Evolutionary conservation across 2,329 filamentous ascomycete genomes (phyloP).

Genomic region (Thermoascus crustaceus): DNA sequence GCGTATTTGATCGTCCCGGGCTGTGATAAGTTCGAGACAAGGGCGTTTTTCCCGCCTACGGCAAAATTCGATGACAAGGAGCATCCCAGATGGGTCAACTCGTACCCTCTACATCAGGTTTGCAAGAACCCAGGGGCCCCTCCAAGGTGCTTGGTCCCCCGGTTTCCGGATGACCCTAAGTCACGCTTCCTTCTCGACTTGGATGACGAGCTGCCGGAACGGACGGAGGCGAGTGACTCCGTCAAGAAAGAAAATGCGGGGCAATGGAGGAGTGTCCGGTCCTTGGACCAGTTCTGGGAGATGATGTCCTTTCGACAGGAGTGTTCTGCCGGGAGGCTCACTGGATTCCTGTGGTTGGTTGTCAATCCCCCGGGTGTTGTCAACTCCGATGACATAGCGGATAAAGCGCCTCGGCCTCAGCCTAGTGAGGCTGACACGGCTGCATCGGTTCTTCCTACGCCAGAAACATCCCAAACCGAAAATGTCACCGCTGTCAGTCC

Average conservation of each 20-base stretch:
- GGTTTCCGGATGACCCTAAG: slow-evolving; percentile 93
- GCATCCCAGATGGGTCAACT: slow-evolving; percentile 44
- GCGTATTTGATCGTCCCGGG: slow-evolving; percentile 85
- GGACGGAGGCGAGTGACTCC: slow-evolving; percentile 18
- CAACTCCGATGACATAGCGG: slow-evolving; percentile 25
- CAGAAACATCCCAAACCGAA: neutral
- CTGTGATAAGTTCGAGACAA: slow-evolving; percentile 70
- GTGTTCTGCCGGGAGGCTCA: slow-evolving; percentile 83
- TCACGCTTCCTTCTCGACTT: slow-evolving; percentile 80
- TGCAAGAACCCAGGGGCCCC: slow-evolving; percentile 61
- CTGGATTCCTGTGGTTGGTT: slow-evolving; percentile 91
- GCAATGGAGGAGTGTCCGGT: slow-evolving; percentile 74
- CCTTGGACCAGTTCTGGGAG: slow-evolving; percentile 93
- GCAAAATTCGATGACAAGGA: slow-evolving; percentile 31
- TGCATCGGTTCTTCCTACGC: slow-evolving; percentile 1
- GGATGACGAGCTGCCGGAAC: slow-evolving; percentile 64
- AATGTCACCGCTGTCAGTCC: too few relatives aligned
- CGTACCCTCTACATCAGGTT: slow-evolving; percentile 66
- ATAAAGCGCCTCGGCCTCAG: slow-evolving; percentile 5
- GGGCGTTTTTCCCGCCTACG: slow-evolving; percentile 63
- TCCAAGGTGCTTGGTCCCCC: slow-evolving; percentile 75
- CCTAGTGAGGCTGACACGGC: slow-evolving; percentile 2
- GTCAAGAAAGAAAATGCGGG: slow-evolving; percentile 49
- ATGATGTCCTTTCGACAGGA: slow-evolving; percentile 96
- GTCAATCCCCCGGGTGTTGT: slow-evolving; percentile 54